These are phyloP conservation scores for Acanthamoeba triangularis DNA, from an alignment of 208 protist species.

Conservation along the genomic window DNA sequence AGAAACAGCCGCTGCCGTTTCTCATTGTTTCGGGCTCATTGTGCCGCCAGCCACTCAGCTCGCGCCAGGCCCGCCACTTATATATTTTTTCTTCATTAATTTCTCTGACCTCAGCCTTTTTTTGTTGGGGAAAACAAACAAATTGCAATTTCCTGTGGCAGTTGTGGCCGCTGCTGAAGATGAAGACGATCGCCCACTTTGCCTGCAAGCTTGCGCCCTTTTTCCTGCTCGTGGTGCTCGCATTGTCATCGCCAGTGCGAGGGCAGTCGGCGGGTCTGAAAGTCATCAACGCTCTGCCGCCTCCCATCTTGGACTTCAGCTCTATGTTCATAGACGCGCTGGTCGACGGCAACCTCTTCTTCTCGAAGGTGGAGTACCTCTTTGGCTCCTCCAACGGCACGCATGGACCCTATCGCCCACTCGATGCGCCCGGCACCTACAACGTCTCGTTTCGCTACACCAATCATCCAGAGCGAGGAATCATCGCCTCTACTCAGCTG, in stretches of 20 bases:
- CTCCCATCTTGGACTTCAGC: conserved; percentile 1
- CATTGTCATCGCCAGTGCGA: background rate
- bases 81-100: no score
- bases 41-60: no score
- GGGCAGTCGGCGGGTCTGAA: background rate
- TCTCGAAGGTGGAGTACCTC: background rate
- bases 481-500: background rate
- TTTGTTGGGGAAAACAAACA: no score
- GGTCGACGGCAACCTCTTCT: background rate
- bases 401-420: background rate
- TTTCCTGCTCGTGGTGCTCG: no score
- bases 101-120: background rate
- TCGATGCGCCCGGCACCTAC: background rate
- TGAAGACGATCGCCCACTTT: no score
- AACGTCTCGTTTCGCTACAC: background rate
- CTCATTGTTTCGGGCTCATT: background rate
- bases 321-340: background rate
- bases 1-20: no score
- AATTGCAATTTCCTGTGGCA: no score
- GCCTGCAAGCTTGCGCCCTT: no score
- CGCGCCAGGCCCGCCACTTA: no score
- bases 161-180: no score
- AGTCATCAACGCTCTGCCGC: conserved; percentile 9
- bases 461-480: background rate
- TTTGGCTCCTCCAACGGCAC: conserved; percentile 17